Evolutionary conservation across 2,329 filamentous ascomycete species (phyloP).

Genomic region (Trichophyton mentagrophytes): DNA sequence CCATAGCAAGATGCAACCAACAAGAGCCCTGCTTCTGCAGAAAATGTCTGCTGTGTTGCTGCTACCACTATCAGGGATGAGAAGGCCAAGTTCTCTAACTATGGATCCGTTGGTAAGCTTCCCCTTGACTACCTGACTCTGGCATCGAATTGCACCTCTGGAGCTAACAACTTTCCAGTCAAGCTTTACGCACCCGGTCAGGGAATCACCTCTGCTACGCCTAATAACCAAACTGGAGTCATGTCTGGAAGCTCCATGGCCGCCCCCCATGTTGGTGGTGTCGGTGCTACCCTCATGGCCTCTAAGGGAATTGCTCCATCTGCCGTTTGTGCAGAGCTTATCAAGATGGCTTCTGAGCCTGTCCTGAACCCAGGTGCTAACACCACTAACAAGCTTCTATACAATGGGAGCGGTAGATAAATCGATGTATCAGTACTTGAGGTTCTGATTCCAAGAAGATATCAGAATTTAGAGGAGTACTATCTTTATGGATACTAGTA

Average conservation of each 20-base stretch:
- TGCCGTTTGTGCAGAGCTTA: slow-evolving; percentile 38
- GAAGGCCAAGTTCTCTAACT: slow-evolving; percentile 32
- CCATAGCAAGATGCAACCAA: slow-evolving; percentile 19
- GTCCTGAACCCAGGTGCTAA: slow-evolving; percentile 16
- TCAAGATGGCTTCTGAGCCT: slow-evolving; percentile 35
- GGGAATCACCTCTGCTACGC: slow-evolving; percentile 39
- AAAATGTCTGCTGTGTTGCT: slow-evolving; percentile 29
- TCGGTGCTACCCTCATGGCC: slow-evolving; percentile 40
- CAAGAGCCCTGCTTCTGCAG: slow-evolving; percentile 28
- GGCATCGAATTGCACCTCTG: no score
- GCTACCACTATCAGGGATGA: slow-evolving; percentile 23
- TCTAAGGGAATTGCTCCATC: slow-evolving; percentile 38
- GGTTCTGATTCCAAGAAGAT: no score
- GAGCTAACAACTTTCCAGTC: slow-evolving; percentile 20
- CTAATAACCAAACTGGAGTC: slow-evolving; percentile 34
- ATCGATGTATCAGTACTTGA: neutral
- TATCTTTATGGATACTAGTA: no score
- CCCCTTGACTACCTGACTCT: slow-evolving; percentile 19
- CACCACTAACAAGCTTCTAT: slow-evolving; percentile 22
- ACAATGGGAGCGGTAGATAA: slow-evolving; percentile 17
- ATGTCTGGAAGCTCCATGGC: slow-evolving; percentile 29
- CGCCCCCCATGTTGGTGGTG: slow-evolving; percentile 38
- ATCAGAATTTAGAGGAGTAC: no score
- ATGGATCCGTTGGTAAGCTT: slow-evolving; percentile 27
- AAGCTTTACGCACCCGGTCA: slow-evolving; percentile 48